Percentiles rank a stretch among this genome's conserved stretches.
These are phyloP conservation scores for Monosporascus sp. DNA, from an alignment of 2,329 filamentous ascomycete species.

Conservation along the genomic window DNA sequence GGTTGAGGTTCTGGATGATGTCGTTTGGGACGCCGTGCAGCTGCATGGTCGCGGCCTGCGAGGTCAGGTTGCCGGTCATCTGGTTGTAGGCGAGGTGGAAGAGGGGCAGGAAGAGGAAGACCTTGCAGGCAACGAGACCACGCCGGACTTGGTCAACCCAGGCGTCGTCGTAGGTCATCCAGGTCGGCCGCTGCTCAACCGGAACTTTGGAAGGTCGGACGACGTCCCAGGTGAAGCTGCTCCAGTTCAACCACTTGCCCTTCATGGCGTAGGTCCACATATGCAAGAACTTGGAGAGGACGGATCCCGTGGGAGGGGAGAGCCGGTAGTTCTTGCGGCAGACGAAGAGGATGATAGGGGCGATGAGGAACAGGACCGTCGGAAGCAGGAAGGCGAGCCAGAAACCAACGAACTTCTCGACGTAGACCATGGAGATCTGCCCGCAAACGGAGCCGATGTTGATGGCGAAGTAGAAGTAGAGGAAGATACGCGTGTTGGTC, in stretches of 20 bases:
- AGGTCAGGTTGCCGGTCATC: conserved; percentile 54
- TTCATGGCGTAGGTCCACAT: background rate
- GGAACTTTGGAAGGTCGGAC: background rate
- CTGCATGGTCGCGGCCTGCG: conserved; percentile 60
- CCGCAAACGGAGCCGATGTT: conserved; percentile 59
- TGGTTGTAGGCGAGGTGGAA: conserved; percentile 54
- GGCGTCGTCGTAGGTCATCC: conserved; percentile 76
- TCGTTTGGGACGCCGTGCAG: conserved; percentile 71
- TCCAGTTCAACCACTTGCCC: background rate
- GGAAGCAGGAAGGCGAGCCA: conserved; percentile 67
- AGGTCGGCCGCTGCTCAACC: conserved; percentile 36
- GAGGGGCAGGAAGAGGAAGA: conserved; percentile 64
- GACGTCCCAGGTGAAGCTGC: background rate
- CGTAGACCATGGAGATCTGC: conserved; percentile 64
- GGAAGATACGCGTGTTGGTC: conserved; percentile 63
- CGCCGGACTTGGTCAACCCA: conserved; percentile 75
- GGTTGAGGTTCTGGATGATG: conserved; percentile 68
- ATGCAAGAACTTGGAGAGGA: conserved; percentile 1
- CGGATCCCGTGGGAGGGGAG: conserved; percentile 39
- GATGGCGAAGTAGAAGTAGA: conserved; percentile 56
- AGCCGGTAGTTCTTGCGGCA: conserved; percentile 56
- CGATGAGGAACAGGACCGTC: conserved; percentile 57
- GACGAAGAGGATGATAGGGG: conserved; percentile 56
- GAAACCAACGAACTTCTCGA: conserved; percentile 71
- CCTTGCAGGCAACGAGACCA: conserved; percentile 61